Percentiles rank a stretch among this genome's conserved stretches.
Evolutionary conservation across 306 rosid genomes (phyloP).

Genomic region (Cicer pinnatifidum): DNA sequence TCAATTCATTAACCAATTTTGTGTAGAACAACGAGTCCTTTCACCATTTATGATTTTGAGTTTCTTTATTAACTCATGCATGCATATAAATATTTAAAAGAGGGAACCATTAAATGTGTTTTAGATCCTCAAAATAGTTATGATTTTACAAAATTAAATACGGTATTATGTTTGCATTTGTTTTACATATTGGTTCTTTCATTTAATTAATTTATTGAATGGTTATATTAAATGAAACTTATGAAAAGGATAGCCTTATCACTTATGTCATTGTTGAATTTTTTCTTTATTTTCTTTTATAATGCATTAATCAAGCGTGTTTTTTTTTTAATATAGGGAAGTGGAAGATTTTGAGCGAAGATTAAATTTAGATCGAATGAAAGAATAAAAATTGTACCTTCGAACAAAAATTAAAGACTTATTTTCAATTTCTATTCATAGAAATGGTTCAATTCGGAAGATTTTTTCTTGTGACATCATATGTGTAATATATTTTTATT

Average conservation of each 20-base stretch:
- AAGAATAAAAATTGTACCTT: constrained; percentile 80
- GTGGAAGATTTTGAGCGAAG: constrained; percentile 93
- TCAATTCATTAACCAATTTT: background rate
- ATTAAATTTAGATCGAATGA: constrained; percentile 87
- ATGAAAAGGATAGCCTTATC: constrained; percentile 9
- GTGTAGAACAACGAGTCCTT: too few species aligned
- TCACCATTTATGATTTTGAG: too few species aligned
- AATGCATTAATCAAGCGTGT: background rate
- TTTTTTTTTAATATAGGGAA: constrained; percentile 61
- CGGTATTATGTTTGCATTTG: background rate
- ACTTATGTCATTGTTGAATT: background rate
- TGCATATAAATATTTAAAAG: too few species aligned
- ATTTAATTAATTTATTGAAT: background rate
- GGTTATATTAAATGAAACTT: background rate
- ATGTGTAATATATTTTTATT: too few species aligned
- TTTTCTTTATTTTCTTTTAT: constrained; percentile 10
- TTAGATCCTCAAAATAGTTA: too few species aligned
- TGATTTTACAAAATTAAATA: background rate
- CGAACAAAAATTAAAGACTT: background rate
- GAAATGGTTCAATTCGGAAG: too few species aligned
- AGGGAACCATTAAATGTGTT: too few species aligned
- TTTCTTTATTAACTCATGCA: too few species aligned
- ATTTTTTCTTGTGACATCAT: too few species aligned
- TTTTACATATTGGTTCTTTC: constrained; percentile 1
- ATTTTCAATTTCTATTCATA: too few species aligned